Percentiles rank a stretch among this genome's conserved stretches.
These are phyloP conservation scores for Fusarium protoensiforme DNA, from an alignment of 2,329 filamentous ascomycete genomes.

Conservation along the genomic window DNA sequence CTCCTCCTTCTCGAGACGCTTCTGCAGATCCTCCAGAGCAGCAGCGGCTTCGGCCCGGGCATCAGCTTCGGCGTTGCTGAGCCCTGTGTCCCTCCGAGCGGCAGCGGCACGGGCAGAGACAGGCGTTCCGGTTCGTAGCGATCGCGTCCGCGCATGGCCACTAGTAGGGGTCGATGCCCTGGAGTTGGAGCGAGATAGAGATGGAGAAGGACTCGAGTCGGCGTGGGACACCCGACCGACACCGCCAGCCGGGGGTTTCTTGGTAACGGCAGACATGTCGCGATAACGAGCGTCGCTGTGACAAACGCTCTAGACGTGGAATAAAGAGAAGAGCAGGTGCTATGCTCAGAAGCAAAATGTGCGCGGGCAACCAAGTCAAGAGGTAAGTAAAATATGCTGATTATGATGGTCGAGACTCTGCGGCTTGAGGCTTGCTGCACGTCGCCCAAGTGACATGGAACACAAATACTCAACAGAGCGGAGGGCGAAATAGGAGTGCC, in stretches of 20 bases:
- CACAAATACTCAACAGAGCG: conserved; percentile 35
- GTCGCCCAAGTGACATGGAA: conserved; percentile 40
- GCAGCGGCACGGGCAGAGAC: conserved; percentile 80
- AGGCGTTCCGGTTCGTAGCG: conserved; percentile 71
- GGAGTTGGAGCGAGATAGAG: conserved; percentile 52
- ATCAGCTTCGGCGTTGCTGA: conserved; percentile 71
- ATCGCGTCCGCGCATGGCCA: conserved; percentile 67
- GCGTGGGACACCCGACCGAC: conserved; percentile 58
- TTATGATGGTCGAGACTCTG: conserved; percentile 14
- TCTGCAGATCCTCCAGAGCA: conserved; percentile 84
- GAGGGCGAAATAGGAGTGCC: conserved; percentile 41
- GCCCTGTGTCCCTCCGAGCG: conserved; percentile 65
- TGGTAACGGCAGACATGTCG: conserved; percentile 64
- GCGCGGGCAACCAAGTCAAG: conserved; percentile 1
- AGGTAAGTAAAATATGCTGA: conserved; percentile 28
- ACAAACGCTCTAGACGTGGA: conserved; percentile 19
- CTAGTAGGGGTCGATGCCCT: conserved; percentile 58
- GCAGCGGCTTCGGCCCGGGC: conserved; percentile 83
- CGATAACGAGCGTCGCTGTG: conserved; percentile 21
- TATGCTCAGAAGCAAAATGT: conserved; percentile 23
- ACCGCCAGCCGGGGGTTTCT: conserved; percentile 62
- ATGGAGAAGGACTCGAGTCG: conserved; percentile 50
- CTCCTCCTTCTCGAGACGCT: conserved; percentile 85
- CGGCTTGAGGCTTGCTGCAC: conserved; percentile 31
- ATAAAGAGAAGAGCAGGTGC: conserved; percentile 19